Percentiles rank a stretch among this genome's conserved stretches.
Evolutionary conservation across 805 yeast species (phyloP).

Genomic region (Saccharomycopsis javanensis): DNA sequence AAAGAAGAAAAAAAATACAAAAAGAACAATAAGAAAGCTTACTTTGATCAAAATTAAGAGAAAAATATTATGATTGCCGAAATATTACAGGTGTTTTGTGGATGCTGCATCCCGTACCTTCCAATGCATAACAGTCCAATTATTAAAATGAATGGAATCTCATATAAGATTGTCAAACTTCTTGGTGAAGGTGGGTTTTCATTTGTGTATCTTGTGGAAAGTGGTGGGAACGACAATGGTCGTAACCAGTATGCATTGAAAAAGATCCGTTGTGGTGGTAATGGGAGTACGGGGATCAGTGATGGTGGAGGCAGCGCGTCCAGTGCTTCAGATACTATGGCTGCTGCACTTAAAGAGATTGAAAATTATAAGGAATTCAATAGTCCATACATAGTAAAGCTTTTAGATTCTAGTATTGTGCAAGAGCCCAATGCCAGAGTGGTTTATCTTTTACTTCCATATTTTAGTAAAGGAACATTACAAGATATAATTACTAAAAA

Average conservation of each 20-base stretch:
- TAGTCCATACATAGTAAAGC: constrained; percentile 55
- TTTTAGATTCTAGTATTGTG: constrained; percentile 60
- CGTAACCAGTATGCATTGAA: constrained; percentile 59
- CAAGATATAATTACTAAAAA: constrained; percentile 70
- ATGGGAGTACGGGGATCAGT: background rate
- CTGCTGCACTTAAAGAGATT: constrained; percentile 67
- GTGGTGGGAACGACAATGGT: constrained; percentile 15
- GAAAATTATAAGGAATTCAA: constrained; percentile 63
- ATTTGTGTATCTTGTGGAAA: constrained; percentile 69
- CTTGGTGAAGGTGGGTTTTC: constrained; percentile 89
- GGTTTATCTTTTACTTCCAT: constrained; percentile 73
- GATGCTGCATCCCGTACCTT: constrained; percentile 3
- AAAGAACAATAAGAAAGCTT: too few species aligned
- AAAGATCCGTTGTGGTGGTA: constrained; percentile 55
- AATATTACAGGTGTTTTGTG: constrained; percentile 7
- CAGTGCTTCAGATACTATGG: constrained; percentile 69
- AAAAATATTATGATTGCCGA: background rate
- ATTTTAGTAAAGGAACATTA: constrained; percentile 58
- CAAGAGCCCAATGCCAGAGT: constrained; percentile 76
- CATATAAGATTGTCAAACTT: constrained; percentile 55
- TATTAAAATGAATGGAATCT: constrained; percentile 50
- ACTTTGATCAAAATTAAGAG: too few species aligned
- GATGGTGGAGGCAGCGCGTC: constrained; percentile 29
- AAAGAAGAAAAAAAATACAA: too few species aligned
- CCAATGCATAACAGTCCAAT: constrained; percentile 11